Evolutionary conservation across 768 basidiomycete species (phyloP).

Genomic region (Psilocybe azurescens): DNA sequence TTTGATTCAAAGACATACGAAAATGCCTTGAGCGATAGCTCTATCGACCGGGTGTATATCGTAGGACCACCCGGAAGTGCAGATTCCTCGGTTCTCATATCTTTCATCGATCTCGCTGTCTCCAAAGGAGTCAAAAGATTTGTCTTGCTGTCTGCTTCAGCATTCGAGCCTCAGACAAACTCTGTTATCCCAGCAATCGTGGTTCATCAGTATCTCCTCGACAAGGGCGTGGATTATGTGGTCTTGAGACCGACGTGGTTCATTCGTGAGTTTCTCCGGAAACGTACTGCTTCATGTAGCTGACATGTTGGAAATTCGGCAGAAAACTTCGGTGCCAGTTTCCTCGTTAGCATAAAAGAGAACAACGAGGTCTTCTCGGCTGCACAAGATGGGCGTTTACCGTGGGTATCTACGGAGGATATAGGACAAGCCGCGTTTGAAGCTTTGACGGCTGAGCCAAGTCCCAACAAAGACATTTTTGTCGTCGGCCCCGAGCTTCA

Average conservation of each 20-base stretch:
- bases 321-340: slow-evolving; percentile 36
- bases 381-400: slow-evolving; percentile 25
- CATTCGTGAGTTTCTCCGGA: slow-evolving; percentile 23
- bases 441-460: slow-evolving; percentile 26
- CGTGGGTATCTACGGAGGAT: slow-evolving; percentile 32
- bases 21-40: slow-evolving; percentile 4
- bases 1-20: slow-evolving; percentile 15
- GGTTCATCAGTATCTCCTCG: slow-evolving; percentile 31
- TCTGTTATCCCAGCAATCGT: slow-evolving; percentile 16
- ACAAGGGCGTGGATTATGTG: slow-evolving; percentile 28
- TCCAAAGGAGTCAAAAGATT: slow-evolving; percentile 34
- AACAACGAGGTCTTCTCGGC: slow-evolving; percentile 26
- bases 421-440: slow-evolving; percentile 34
- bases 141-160: slow-evolving; percentile 29
- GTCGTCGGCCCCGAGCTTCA: slow-evolving; percentile 21
- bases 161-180: slow-evolving; percentile 17
- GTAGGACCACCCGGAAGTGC: not conserved
- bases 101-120: slow-evolving; percentile 34
- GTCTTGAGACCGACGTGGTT: slow-evolving; percentile 37
- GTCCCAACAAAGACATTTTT: slow-evolving; percentile 15
- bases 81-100: slow-evolving; percentile 19
- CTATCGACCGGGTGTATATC: slow-evolving; percentile 3
- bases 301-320: not conserved
- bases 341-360: slow-evolving; percentile 26
- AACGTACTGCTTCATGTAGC: too few relatives aligned